Evolutionary conservation across 441 rosid species (phyloP).

Genomic region (Geranium incanum): DNA sequence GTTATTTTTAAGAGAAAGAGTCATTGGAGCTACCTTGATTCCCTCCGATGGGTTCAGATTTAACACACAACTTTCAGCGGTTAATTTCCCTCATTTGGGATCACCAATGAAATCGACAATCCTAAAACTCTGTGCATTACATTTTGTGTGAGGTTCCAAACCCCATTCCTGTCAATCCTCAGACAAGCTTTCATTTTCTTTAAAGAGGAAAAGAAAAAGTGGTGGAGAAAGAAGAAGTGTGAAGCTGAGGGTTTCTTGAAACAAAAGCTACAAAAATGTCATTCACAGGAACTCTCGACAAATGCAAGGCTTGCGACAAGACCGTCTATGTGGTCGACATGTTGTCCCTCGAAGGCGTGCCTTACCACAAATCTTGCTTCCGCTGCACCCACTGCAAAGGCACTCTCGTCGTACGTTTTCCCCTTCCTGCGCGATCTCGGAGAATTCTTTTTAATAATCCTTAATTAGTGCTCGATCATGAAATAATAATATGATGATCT

Average conservation of each 20-base stretch:
- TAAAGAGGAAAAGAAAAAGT: neutral
- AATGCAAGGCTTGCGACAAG: conserved; percentile 88
- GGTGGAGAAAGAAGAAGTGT: conserved; percentile 7
- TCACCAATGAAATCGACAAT: conserved; percentile 21
- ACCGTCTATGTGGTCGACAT: conserved; percentile 79
- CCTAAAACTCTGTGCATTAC: conserved; percentile 33
- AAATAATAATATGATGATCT: neutral
- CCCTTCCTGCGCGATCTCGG: too few relatives aligned
- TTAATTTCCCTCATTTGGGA: neutral
- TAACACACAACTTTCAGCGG: neutral
- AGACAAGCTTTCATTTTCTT: conserved; percentile 12
- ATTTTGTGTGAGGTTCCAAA: conserved; percentile 35
- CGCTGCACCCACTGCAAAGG: conserved; percentile 94
- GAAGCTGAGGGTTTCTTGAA: neutral
- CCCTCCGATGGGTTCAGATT: neutral
- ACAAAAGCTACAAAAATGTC: conserved; percentile 32
- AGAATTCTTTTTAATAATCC: too few relatives aligned
- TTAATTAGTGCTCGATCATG: too few relatives aligned
- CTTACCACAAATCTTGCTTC: conserved; percentile 90
- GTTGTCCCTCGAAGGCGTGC: conserved; percentile 74
- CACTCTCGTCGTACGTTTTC: conserved; percentile 56
- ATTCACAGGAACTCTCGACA: conserved; percentile 86
- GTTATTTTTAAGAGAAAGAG: neutral
- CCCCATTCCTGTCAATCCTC: conserved; percentile 26
- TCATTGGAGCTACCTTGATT: neutral